phyloP scores from a whole-genome alignment of 768 basidiomycete genomes.

The Coprinopsis sp. region DNA sequence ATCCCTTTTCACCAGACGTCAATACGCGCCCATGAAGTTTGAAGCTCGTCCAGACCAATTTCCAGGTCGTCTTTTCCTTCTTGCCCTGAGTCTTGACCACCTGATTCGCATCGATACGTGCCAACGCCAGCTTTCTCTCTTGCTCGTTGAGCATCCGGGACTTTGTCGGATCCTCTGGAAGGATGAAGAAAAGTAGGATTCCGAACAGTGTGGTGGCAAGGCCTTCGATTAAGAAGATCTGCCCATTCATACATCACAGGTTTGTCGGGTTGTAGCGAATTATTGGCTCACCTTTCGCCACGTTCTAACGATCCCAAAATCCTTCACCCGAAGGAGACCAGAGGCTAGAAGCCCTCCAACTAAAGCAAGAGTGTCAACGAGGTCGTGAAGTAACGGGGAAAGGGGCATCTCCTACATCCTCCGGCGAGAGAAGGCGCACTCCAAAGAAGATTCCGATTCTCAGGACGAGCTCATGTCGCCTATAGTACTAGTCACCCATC shows the following conservation, averaged over 20 bases:
- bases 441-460: slow-evolving; percentile 35
- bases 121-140: slow-evolving; percentile 24
- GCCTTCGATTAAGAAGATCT: slow-evolving; percentile 31
- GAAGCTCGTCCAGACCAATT: slow-evolving; percentile 20
- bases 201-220: slow-evolving; percentile 26
- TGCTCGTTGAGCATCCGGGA: slow-evolving; percentile 24
- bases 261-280: not conserved
- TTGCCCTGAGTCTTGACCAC: slow-evolving; percentile 23
- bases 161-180: slow-evolving; percentile 24
- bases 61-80: slow-evolving; percentile 23
- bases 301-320: slow-evolving; percentile 27
- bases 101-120: slow-evolving; percentile 26
- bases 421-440: slow-evolving; percentile 30
- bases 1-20: not conserved
- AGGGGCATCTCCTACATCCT: slow-evolving; percentile 26
- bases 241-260: not conserved
- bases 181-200: slow-evolving; percentile 21
- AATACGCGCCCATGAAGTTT: slow-evolving; percentile 16
- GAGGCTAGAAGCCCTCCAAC: slow-evolving; percentile 37
- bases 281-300: slow-evolving; percentile 29
- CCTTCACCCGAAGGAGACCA: slow-evolving; percentile 28
- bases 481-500: slow-evolving; percentile 26
- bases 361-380: slow-evolving; percentile 5
- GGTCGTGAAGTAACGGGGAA: not conserved
- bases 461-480: slow-evolving; percentile 29